phyloP scores from a whole-genome alignment of 352 stramenopile genomes.

The Phytophthora ohioensis region DNA sequence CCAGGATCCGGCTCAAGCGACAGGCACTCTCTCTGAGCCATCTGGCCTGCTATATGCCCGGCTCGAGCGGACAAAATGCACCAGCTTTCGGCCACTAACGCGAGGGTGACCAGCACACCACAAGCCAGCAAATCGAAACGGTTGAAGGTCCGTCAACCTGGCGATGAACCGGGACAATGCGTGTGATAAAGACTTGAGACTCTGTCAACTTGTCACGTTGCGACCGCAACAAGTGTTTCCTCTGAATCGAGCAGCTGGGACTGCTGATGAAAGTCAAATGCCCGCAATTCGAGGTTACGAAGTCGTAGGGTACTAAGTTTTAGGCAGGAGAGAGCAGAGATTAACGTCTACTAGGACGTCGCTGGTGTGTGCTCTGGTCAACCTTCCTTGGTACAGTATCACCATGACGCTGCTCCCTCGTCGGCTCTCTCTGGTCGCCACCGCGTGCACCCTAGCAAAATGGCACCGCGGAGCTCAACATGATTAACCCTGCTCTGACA shows the following conservation, averaged over 20 bases:
- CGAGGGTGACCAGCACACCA: neutral
- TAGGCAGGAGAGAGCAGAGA: no score
- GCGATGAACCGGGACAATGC: neutral
- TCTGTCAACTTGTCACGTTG: conserved; percentile 1
- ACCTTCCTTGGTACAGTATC: no score
- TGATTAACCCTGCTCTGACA: neutral
- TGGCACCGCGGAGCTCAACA: neutral
- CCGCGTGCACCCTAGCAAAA: conserved; percentile 4
- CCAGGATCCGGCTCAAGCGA: conserved; percentile 2
- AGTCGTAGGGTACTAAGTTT: no score
- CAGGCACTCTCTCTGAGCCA: neutral
- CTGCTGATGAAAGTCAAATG: conserved; percentile 4
- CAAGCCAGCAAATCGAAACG: conserved; percentile 1
- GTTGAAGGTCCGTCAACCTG: neutral
- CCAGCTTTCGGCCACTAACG: no score
- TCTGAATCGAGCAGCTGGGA: conserved; percentile 11
- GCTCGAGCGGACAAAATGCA: conserved; percentile 10
- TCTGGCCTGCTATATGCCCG: neutral
- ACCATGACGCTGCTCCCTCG: neutral
- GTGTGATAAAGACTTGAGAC: neutral
- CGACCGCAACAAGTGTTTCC: conserved; percentile 25
- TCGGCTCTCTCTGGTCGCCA: neutral
- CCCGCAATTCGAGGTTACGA: neutral
- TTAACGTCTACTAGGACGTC: no score
- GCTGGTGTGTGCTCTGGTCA: no score